Base-by-base conservation (phyloP, 1,139 yeast genomes). In the Debaryomycetaceae sp. region DNA sequence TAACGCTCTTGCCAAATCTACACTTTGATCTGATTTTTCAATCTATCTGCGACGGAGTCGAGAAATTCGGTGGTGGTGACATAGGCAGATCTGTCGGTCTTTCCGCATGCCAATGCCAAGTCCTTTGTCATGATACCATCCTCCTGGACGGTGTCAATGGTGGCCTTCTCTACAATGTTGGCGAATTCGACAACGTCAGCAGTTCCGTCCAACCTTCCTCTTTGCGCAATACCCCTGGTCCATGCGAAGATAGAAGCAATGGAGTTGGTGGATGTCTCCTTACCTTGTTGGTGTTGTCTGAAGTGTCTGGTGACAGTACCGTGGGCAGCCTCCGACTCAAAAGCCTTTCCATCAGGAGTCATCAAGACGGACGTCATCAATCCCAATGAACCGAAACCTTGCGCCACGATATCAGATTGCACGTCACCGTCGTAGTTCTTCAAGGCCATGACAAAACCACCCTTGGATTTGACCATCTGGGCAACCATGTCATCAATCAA, bases 371-470 rank as follows among this genome's bases (percentile, higher is more conserved):
- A 86, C 17, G 95, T 86, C 95, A 86, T 86, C 55, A 86, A 74
- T 44, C 95, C 95, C 49, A 86, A 71, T 6, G 93, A 86, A 24
- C 95, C 95, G 56, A 86, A 86, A 39, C 95, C 95, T 68, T 86
- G 95, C 14, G 95, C 95, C 45, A 86, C 91, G 56, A 86, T 85
- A 63, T 86, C 95, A 6, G 88, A 82, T 66, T 85, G 89, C 45
- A 86, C 95, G 65, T 86, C 95, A 66, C 95, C 95, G 63, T 86
- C 95, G 61, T 86, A 86, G 67, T 86, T 86, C 68, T 86, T 86
- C 78, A 86, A 75, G 41, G 95, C 95, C 75, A 86, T 83, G 54
- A 86, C 81, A 61, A 80, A 86, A 8, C 95, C 95, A 63, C 95
- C 95, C 61, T 81, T 83, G 24, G 91, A 85, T 65, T 86, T 86